Conservation (phyloP, 352 stramenopile genomes). For the Pythium utonaiense region DNA sequence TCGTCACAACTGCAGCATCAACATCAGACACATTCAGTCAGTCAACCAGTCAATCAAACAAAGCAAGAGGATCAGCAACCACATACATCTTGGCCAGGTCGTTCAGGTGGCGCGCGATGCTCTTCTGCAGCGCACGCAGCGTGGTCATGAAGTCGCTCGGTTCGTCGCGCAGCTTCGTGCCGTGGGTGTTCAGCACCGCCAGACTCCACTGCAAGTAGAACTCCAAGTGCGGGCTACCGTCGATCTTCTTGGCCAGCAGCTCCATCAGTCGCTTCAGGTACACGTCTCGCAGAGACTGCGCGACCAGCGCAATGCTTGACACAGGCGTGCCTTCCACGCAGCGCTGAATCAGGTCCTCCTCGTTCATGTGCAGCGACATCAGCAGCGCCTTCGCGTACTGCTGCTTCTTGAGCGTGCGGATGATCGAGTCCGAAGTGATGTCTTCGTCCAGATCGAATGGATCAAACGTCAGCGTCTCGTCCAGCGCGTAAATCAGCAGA, state of each 20-base stretch:
- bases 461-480: slow-evolving; percentile 97
- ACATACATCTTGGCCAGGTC: slow-evolving; percentile 87
- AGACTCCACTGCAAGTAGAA: slow-evolving; percentile 97
- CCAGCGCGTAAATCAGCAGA: slow-evolving; percentile 95
- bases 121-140: slow-evolving; percentile 86
- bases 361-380: no score
- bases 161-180: slow-evolving; percentile 78
- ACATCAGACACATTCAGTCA: slow-evolving; percentile 15
- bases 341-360: no score
- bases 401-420: slow-evolving; percentile 77
- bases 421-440: slow-evolving; percentile 94
- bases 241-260: no score
- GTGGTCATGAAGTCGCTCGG: slow-evolving; percentile 72
- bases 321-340: no score
- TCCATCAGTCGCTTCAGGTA: no score
- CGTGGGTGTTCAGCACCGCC: slow-evolving; percentile 92
- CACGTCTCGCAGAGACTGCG: no score
- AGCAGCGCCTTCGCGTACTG: slow-evolving; percentile 94
- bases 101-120: slow-evolving; percentile 77
- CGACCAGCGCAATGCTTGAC: no score
- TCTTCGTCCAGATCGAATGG: slow-evolving; percentile 98
- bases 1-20: slow-evolving; percentile 67
- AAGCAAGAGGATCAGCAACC: no score
- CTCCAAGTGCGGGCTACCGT: slow-evolving; percentile 93
- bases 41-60: no score